Evolutionary conservation across 1,139 yeast genomes (phyloP).

Genomic region (Yamadazyma blattariae): DNA sequence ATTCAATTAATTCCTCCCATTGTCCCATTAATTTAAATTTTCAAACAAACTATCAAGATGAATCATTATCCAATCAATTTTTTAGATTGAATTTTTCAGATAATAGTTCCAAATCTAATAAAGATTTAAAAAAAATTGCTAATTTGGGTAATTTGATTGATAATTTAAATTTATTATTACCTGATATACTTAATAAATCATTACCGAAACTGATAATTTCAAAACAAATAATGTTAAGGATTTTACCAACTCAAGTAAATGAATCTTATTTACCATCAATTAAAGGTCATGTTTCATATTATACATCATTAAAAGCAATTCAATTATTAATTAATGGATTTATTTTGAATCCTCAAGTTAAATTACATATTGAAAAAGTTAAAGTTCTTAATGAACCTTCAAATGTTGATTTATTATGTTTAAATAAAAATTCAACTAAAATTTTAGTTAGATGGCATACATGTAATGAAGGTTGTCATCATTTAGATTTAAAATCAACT

Average conservation of each 20-base stretch:
- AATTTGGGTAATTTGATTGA: conserved; percentile 63
- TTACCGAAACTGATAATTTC: conserved; percentile 52
- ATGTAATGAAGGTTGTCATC: conserved; percentile 51
- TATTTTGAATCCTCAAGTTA: conserved; percentile 47
- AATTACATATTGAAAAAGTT: conserved; percentile 50
- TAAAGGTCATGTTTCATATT: conserved; percentile 58
- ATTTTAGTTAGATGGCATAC: conserved; percentile 62
- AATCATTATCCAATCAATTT: too few species aligned
- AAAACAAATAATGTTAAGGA: conserved; percentile 51
- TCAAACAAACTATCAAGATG: too few species aligned
- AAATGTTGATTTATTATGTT: conserved; percentile 27
- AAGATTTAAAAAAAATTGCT: conserved; percentile 30
- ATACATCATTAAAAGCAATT: conserved; percentile 51
- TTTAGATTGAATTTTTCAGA: too few species aligned
- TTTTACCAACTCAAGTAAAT: conserved; percentile 59
- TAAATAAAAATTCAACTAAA: conserved; percentile 47
- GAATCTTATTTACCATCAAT: conserved; percentile 57
- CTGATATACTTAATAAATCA: conserved; percentile 49
- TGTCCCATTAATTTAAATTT: too few species aligned
- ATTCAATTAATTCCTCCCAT: too few species aligned
- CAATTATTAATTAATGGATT: conserved; percentile 54
- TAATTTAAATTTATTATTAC: conserved; percentile 50
- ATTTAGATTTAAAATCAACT: conserved; percentile 32
- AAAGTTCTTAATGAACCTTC: conserved; percentile 16
- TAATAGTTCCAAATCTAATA: neutral